Base-by-base conservation (phyloP, 2,329 filamentous ascomycete genomes). In the Colletotrichum sp. region DNA sequence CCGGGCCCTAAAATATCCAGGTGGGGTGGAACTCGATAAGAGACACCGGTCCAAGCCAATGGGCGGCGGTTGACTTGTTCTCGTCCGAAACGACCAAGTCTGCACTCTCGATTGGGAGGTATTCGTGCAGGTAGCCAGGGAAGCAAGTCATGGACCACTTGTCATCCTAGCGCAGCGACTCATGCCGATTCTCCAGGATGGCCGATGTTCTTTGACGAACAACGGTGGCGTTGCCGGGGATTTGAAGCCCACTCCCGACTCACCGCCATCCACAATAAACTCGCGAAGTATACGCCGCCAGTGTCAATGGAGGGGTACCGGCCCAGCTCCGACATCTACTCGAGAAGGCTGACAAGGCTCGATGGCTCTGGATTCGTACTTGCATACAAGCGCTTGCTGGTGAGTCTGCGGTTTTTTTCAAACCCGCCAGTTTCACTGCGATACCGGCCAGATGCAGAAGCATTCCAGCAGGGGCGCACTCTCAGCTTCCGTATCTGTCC, bases 1-100 rank as follows among this genome's bases (percentile, higher is more conserved):
- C 71, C 71, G 66, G 72, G 74, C 69, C 67, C 71, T 75, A 77
- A 77, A 75, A 70, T 77, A 66, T 34, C 21, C 59, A 69, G 68
- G 65, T 77, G 71, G 71, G 75, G 39, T 64, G 66, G 30, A 49
- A 67, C 71, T 71, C 60, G 71, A 77, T 69, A 74, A 74, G 70
- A 69, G 70, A 66, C 74, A 52, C 39, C 39, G 24, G 39, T 12
- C 44, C 74, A 65, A 65, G 15, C 74, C 74, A 74, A 76, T 64
- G 60, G 28, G 34, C 64, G 59, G 30, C 65, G 32, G 21, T 16
- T 60, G 39, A 59, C 70, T 59, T 65, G 66, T 70, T 44, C 66
- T 71, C 55, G 66, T 49, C 52, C 66, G 34, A 77, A 75, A 77
- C 75, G 75, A 72, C 72, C 66, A 67, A 36, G 26, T 62, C 75